Evolutionary conservation across 257 asterid species (phyloP).

Genomic region (Mitragyna speciosa): DNA sequence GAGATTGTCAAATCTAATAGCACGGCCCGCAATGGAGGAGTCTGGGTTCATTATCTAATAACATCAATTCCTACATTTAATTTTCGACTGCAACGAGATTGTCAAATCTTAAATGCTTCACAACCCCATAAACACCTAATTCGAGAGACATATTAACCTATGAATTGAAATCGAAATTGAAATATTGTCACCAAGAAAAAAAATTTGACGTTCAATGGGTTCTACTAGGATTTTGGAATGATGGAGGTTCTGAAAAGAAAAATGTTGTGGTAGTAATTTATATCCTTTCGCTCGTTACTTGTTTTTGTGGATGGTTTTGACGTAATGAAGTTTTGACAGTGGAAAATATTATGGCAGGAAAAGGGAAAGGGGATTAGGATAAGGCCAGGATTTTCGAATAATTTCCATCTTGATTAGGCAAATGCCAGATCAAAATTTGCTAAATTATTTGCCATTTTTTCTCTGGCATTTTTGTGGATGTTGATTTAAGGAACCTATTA

Average conservation of each 20-base stretch:
- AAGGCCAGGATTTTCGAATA: conserved; percentile 11
- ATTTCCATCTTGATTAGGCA: not conserved
- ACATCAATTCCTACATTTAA: too few relatives aligned
- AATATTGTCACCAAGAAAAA: not conserved
- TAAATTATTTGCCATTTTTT: not conserved
- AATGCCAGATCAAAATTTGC: conserved; percentile 9
- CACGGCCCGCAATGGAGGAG: not conserved
- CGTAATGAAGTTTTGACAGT: not conserved
- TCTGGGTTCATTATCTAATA: not conserved
- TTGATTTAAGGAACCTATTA: not conserved
- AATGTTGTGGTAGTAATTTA: not conserved
- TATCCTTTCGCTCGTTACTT: too few relatives aligned
- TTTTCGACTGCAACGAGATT: not conserved
- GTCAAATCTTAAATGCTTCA: not conserved
- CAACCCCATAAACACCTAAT: not conserved
- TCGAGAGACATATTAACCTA: not conserved
- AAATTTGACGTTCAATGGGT: too few relatives aligned
- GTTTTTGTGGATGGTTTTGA: not conserved
- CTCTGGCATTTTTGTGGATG: conserved; percentile 9
- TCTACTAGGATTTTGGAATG: not conserved
- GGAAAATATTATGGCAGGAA: not conserved
- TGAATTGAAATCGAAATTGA: not conserved
- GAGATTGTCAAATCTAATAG: too few relatives aligned
- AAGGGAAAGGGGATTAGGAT: not conserved
- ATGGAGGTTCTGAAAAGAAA: not conserved